These are phyloP conservation scores for Entomophthora muscae DNA, from an alignment of 371 early-diverging fungal genomes.

Conservation along the genomic window DNA sequence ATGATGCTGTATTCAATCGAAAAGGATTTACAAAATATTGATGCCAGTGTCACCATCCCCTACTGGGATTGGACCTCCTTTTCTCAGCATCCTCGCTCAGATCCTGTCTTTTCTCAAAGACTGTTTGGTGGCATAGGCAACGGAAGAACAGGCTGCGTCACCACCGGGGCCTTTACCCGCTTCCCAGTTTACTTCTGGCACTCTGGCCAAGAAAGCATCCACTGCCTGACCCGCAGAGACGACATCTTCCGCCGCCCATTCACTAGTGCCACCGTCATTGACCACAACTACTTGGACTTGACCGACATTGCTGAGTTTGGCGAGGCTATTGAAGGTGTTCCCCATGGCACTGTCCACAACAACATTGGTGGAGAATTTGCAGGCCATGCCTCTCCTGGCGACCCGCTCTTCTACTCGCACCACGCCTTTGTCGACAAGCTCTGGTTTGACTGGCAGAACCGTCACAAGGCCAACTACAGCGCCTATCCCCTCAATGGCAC, in stretches of 20 bases:
- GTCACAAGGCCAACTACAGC: not conserved
- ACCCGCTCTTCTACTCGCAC: constrained; percentile 9
- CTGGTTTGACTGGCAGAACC: no score
- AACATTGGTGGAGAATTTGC: no score
- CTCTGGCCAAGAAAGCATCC: not conserved
- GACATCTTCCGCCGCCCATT: no score
- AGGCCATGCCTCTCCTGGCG: constrained; percentile 14
- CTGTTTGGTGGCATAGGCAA: no score
- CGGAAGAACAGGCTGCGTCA: no score
- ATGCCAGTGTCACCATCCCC: not conserved
- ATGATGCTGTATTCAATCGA: not conserved
- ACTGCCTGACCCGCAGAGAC: no score
- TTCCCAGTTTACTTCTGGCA: no score
- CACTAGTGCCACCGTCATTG: no score
- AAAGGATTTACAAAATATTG: constrained; percentile 4
- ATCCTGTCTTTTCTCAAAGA: no score
- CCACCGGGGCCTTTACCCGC: no score
- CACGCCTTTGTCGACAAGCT: no score
- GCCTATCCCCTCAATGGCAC: not conserved
- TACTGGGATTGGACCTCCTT: constrained; percentile 1
- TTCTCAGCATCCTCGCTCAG: no score
- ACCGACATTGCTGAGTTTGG: constrained; percentile 14
- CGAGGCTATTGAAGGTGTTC: constrained; percentile 23
- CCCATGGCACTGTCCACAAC: constrained; percentile 31
- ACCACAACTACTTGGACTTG: constrained; percentile 1